phyloP scores from a whole-genome alignment of 106 monocot genomes.

The Allium fistulosum region DNA sequence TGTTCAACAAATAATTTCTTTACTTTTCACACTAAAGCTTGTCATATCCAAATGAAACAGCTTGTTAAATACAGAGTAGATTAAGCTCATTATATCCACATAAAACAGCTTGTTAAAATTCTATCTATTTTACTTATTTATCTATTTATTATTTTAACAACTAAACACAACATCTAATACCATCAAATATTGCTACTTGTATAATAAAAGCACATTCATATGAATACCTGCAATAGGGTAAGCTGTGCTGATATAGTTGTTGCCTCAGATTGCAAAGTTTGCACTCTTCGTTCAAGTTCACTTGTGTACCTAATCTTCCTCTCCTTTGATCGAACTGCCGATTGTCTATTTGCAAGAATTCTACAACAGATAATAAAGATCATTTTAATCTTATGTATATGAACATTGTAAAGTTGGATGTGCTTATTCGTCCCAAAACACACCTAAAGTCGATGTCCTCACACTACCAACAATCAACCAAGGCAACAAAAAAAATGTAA shows the following conservation, averaged over 20 bases:
- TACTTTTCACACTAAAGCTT: no score
- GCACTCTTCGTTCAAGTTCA: constrained; percentile 37
- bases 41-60: no score
- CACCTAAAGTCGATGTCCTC: neutral
- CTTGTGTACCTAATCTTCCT: constrained; percentile 34
- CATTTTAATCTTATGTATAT: neutral
- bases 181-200: no score
- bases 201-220: neutral
- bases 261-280: constrained; percentile 32
- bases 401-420: no score
- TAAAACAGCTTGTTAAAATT: neutral
- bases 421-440: no score
- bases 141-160: neutral
- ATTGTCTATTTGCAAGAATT: constrained; percentile 44
- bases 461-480: neutral
- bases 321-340: constrained; percentile 42
- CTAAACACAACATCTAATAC: neutral
- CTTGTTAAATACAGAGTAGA: no score
- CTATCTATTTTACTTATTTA: neutral
- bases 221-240: constrained; percentile 29
- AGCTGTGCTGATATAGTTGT: constrained; percentile 34
- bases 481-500: neutral
- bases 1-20: no score
- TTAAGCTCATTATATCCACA: neutral
- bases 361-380: constrained; percentile 5